A percentile compares a stretch with the other conserved stretches of the same genome.
These are phyloP conservation scores for Aspergillus heteromorphus DNA, from an alignment of 495 filamentous ascomycete genomes.

Conservation along the genomic window DNA sequence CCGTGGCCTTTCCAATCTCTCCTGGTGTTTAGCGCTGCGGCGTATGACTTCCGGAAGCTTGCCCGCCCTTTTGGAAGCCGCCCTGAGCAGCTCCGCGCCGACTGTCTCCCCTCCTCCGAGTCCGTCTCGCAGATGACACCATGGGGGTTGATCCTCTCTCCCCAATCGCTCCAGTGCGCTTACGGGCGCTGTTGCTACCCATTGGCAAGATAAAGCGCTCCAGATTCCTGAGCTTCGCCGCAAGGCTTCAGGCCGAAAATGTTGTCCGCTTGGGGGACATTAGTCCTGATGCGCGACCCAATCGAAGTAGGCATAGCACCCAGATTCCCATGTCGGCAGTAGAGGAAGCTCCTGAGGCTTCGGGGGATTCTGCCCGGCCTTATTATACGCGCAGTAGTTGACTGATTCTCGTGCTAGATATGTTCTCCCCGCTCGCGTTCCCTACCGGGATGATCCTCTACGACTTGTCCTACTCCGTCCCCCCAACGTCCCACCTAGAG, in stretches of 20 bases:
- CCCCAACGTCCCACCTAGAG: constrained; percentile 69
- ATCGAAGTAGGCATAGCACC: constrained; percentile 65
- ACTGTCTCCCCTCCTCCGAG: constrained; percentile 26
- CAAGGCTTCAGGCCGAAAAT: constrained; percentile 71
- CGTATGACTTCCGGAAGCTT: constrained; percentile 23
- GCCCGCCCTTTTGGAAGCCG: constrained; percentile 29
- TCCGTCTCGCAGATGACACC: constrained; percentile 40
- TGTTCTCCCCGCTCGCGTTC: constrained; percentile 93
- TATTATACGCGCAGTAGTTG: constrained; percentile 21
- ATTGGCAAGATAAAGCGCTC: constrained; percentile 78
- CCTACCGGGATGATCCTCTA: constrained; percentile 85
- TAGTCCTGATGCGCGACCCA: constrained; percentile 77
- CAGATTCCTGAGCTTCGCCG: constrained; percentile 72
- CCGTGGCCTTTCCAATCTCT: neutral
- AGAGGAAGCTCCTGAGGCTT: too few species aligned
- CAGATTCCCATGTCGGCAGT: neutral
- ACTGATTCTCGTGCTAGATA: constrained; percentile 51
- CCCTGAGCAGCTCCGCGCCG: constrained; percentile 27
- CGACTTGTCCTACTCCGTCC: constrained; percentile 75
- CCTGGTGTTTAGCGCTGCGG: constrained; percentile 8
- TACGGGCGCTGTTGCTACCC: constrained; percentile 77
- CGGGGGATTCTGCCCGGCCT: too few species aligned
- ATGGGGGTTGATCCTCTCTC: constrained; percentile 86
- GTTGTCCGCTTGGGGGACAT: constrained; percentile 86
- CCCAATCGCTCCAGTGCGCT: constrained; percentile 81